phyloP scores from a whole-genome alignment of 2,329 filamentous ascomycete genomes.

The Clonostachys sp. region DNA sequence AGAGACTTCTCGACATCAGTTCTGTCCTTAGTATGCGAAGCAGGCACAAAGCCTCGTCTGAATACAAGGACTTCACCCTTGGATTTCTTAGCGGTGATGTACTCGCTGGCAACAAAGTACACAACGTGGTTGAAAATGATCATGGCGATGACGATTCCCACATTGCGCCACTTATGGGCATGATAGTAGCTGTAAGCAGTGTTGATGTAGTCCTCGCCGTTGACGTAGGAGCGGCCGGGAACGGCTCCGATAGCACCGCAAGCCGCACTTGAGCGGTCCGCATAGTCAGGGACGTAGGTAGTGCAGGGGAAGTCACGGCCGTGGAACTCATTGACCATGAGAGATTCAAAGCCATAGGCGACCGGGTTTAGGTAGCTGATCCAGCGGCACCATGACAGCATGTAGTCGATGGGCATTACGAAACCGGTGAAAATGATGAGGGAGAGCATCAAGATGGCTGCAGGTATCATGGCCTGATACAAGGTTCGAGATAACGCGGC shows the following conservation, averaged over 20 bases:
- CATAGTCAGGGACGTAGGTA: slow-evolving; percentile 37
- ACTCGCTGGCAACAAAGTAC: slow-evolving; percentile 29
- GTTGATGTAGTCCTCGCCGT: slow-evolving; percentile 53
- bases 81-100: slow-evolving; percentile 33
- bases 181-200: slow-evolving; percentile 51
- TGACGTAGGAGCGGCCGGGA: slow-evolving; percentile 43
- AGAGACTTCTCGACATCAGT: slow-evolving; percentile 34
- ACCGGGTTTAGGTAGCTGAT: slow-evolving; percentile 72
- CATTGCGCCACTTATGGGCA: slow-evolving; percentile 49
- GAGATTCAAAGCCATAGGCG: slow-evolving; percentile 67
- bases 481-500: slow-evolving; percentile 65
- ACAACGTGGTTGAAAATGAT: slow-evolving; percentile 31
- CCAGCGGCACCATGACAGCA: slow-evolving; percentile 51
- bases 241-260: slow-evolving; percentile 56
- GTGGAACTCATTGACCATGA: slow-evolving; percentile 72
- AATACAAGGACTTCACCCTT: slow-evolving; percentile 55
- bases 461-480: slow-evolving; percentile 48
- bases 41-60: slow-evolving; percentile 37
- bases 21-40: slow-evolving; percentile 39
- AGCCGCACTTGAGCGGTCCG: slow-evolving; percentile 25
- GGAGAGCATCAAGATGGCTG: slow-evolving; percentile 21
- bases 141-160: slow-evolving; percentile 55
- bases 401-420: slow-evolving; percentile 31
- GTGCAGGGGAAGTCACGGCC: slow-evolving; percentile 52
- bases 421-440: slow-evolving; percentile 49